phyloP scores from a whole-genome alignment of 2,329 filamentous ascomycete species.

The Leptoxyphium fumago region DNA sequence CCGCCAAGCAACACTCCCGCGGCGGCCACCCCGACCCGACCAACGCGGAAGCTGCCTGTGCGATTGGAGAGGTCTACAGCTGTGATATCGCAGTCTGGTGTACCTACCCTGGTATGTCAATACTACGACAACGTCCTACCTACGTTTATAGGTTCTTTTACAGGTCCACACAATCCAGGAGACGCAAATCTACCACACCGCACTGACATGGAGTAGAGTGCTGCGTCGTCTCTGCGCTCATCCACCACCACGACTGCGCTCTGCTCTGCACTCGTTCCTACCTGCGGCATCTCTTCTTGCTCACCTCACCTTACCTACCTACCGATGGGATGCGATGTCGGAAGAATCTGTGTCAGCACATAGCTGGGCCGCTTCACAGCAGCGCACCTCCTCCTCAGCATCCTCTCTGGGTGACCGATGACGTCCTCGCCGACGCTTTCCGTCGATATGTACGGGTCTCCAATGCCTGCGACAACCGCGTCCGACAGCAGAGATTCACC shows the following conservation, averaged over 20 bases:
- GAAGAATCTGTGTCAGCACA: constrained; percentile 4
- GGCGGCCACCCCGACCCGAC: not conserved
- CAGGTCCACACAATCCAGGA: too few relatives aligned
- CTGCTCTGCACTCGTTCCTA: too few relatives aligned
- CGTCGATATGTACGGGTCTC: constrained; percentile 34
- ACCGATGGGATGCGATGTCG: constrained; percentile 12
- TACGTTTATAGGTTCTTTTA: not conserved
- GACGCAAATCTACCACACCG: too few relatives aligned
- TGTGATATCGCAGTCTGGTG: too few relatives aligned
- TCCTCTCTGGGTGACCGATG: constrained; percentile 46
- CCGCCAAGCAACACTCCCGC: not conserved
- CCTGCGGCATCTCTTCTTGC: too few relatives aligned
- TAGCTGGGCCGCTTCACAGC: not conserved
- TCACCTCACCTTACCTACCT: not conserved
- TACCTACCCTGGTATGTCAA: not conserved
- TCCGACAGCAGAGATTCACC: constrained; percentile 34
- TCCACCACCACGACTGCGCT: too few relatives aligned
- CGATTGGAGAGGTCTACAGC: too few relatives aligned
- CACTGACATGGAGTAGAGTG: too few relatives aligned
- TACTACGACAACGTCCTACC: not conserved
- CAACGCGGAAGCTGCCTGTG: not conserved
- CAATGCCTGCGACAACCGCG: constrained; percentile 21
- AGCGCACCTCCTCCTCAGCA: constrained; percentile 17
- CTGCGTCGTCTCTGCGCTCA: too few relatives aligned
- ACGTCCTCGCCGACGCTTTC: constrained; percentile 37